Base-by-base conservation (phyloP, 2,329 filamentous ascomycete species). In the Phoma sp. region DNA sequence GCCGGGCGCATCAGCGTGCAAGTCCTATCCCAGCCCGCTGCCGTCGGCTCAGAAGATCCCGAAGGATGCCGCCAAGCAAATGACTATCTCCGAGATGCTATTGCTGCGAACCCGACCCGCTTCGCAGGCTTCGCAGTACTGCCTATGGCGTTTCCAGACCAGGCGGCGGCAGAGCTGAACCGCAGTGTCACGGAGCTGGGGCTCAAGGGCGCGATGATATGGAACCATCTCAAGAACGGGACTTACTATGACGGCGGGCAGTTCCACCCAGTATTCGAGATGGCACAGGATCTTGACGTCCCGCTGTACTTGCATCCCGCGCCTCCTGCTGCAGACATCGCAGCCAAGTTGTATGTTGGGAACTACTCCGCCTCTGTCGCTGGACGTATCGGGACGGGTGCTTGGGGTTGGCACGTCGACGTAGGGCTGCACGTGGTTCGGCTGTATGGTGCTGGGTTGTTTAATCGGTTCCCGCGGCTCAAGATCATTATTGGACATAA, bases 181-280 rank as follows among this genome's bases (percentile, higher is more conserved):
- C 70, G 76, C 1, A 77, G 75, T 51, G 33, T 82, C 1, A 65
- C 57, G 10, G 53, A 78, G 24, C 66, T 78, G 3, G 71, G 72
- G 0, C 80, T 83, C 39, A 69, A 80, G 1, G 80, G 81, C 4
- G 77, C 79, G 0, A 64, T 82, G 47, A 66, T 83, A 2, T 56
- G 53, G 53, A 56, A 56, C 23, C 53, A 56, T 22, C 14, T 47
- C 4, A 18, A 40, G 13, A 7, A 33, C 3, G 8, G 14, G 2
- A 9, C 36, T 3, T 40, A 39, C 13, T 4, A 79, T 66, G 80
- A 84, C 71, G 6, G 27, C 27, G 18, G 18, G 25, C 65, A 62
- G 27, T 82, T 78, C 61, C 74, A 76, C 57, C 62, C 67, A 0
- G 67, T 81, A 18, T 82, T 76, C 55, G 67, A 47, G 2, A 64